phyloP scores from a whole-genome alignment of 2,329 filamentous ascomycete species.

The Knoxdaviesia capensis region DNA sequence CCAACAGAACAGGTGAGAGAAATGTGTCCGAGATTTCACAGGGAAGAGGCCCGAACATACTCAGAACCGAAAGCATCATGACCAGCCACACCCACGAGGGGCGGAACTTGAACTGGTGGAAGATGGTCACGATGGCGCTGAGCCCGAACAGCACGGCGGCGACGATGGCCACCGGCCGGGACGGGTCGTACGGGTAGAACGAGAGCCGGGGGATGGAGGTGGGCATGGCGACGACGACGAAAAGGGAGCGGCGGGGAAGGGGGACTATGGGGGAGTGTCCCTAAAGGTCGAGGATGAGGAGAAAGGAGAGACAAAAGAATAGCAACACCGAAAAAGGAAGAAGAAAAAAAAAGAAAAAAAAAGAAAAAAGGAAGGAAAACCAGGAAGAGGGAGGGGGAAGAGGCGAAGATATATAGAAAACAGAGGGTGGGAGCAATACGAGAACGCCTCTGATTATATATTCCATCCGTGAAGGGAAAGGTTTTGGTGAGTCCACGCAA shows the following conservation, averaged over 20 bases:
- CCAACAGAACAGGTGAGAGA: too few relatives aligned
- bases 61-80: background rate
- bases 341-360: background rate
- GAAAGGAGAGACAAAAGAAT: background rate
- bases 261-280: conserved; percentile 1
- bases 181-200: conserved; percentile 1
- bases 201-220: background rate
- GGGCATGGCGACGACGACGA: conserved; percentile 1
- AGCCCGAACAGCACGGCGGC: conserved; percentile 2
- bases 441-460: too few relatives aligned
- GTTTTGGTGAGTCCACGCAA: too few relatives aligned
- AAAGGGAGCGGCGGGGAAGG: background rate
- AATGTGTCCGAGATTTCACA: too few relatives aligned
- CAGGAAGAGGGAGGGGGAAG: background rate
- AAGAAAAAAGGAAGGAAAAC: background rate
- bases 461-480: too few relatives aligned
- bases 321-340: background rate
- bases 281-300: background rate
- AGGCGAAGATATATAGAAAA: background rate
- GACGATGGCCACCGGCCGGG: background rate
- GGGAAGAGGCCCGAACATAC: background rate
- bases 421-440: too few relatives aligned
- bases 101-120: conserved; percentile 1
- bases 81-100: conserved; percentile 1
- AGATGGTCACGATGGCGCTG: background rate